phyloP scores from a whole-genome alignment of 1,139 yeast genomes.

The Protomyces macrosporus region DNA sequence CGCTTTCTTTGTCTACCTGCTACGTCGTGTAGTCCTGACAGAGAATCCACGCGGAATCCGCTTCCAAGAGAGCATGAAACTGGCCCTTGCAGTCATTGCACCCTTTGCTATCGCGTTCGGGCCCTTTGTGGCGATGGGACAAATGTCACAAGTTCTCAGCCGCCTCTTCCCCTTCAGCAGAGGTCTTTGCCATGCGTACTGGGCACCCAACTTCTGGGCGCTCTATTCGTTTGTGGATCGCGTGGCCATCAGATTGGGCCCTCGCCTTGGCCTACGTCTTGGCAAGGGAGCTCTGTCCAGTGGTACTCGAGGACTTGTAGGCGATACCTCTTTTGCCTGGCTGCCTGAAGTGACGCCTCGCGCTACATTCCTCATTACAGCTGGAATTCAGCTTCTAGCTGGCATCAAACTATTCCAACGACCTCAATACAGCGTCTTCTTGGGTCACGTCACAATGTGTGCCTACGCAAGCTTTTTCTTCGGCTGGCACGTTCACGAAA shows the following conservation, averaged over 20 bases:
- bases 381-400: conserved; percentile 75
- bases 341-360: conserved; percentile 76
- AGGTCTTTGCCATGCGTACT: conserved; percentile 94
- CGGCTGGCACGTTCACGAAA: conserved; percentile 99
- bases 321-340: conserved; percentile 76
- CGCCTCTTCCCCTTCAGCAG: conserved; percentile 89
- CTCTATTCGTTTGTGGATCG: conserved; percentile 82
- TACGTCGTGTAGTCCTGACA: conserved; percentile 61
- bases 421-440: conserved; percentile 71
- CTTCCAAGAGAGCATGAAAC: conserved; percentile 55
- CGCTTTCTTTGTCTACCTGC: conserved; percentile 74
- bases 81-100: conserved; percentile 60
- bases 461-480: conserved; percentile 86
- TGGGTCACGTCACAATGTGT: conserved; percentile 81
- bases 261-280: conserved; percentile 17
- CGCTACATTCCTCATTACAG: conserved; percentile 68
- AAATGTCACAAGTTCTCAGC: conserved; percentile 57
- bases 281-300: conserved; percentile 29
- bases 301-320: conserved; percentile 83
- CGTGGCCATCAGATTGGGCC: conserved; percentile 47
- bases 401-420: conserved; percentile 66
- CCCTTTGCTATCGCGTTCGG: conserved; percentile 69
- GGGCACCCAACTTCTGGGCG: conserved; percentile 99
- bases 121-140: conserved; percentile 66
- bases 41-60: conserved; percentile 41